phyloP scores from a whole-genome alignment of 352 stramenopile genomes.

The Globisporangium nagaii region DNA sequence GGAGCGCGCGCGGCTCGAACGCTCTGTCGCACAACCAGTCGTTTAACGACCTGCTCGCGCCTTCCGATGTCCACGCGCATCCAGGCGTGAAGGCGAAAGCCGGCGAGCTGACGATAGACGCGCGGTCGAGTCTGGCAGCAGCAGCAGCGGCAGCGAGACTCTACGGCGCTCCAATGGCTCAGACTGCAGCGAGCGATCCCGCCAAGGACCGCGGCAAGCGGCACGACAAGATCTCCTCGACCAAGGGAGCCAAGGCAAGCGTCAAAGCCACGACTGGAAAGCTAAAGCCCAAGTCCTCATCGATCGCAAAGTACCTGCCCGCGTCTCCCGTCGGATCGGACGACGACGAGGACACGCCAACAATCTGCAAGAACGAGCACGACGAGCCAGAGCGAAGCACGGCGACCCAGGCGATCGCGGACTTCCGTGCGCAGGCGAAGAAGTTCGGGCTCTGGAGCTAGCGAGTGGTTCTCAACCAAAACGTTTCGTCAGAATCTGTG shows the following conservation, averaged over 20 bases:
- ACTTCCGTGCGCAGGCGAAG: constrained; percentile 33
- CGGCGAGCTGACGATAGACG: not conserved
- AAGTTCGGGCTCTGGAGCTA: constrained; percentile 44
- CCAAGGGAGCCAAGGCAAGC: not conserved
- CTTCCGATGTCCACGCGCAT: not conserved
- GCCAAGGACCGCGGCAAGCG: not conserved
- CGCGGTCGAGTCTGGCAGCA: constrained; percentile 20
- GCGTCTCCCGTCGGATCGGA: constrained; percentile 8
- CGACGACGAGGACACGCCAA: constrained; percentile 4
- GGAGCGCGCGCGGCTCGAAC: not conserved
- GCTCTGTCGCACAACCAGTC: not conserved
- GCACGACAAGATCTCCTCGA: not conserved
- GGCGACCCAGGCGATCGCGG: constrained; percentile 16
- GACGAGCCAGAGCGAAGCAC: not conserved
- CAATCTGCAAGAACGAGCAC: not conserved
- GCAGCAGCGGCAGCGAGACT: constrained; percentile 25
- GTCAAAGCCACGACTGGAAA: constrained; percentile 2
- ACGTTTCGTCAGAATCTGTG: too few relatives aligned
- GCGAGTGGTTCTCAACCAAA: not conserved
- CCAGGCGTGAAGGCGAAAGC: not conserved
- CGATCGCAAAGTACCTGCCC: constrained; percentile 2
- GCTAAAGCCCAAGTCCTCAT: not conserved
- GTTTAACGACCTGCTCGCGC: not conserved
- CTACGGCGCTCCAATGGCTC: constrained; percentile 14
- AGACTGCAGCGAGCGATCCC: not conserved